phyloP scores from a whole-genome alignment of 2,329 filamentous ascomycete species.

The Fusarium nurragi region DNA sequence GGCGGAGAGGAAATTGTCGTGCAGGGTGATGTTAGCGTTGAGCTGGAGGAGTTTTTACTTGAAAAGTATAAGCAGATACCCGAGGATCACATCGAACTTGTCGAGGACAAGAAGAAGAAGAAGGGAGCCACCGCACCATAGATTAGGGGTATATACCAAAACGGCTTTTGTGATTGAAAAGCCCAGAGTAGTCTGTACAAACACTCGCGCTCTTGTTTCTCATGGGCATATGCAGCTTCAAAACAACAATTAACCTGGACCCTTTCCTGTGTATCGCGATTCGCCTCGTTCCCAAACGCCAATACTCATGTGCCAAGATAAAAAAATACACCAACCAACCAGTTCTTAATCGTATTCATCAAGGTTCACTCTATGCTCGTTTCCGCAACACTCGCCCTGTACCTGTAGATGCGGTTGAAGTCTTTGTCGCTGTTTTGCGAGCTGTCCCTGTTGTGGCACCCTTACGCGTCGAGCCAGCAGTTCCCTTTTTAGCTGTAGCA shows the following conservation, averaged over 20 bases:
- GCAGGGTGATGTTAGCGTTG: conserved; percentile 94
- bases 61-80: conserved; percentile 92
- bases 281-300: conserved; percentile 34
- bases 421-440: conserved; percentile 50
- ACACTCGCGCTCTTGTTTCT: conserved; percentile 34
- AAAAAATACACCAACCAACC: conserved; percentile 1
- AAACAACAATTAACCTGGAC: conserved; percentile 22
- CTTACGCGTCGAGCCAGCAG: conserved; percentile 65
- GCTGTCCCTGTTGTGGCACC: conserved; percentile 61
- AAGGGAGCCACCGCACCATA: conserved; percentile 45
- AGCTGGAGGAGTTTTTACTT: conserved; percentile 89
- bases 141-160: conserved; percentile 18
- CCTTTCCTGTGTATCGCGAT: conserved; percentile 24
- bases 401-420: conserved; percentile 53
- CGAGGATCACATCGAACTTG: conserved; percentile 91
- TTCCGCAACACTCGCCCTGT: conserved; percentile 66
- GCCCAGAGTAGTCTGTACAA: conserved; percentile 25
- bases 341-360: conserved; percentile 10
- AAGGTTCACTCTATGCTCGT: conserved; percentile 51
- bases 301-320: conserved; percentile 20
- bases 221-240: conserved; percentile 22
- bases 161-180: conserved; percentile 35
- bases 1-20: conserved; percentile 97
- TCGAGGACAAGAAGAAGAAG: conserved; percentile 96
- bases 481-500: conserved; percentile 59